Conservation (phyloP, 2,329 filamentous ascomycete genomes). For the Fusarium azukiicola region DNA sequence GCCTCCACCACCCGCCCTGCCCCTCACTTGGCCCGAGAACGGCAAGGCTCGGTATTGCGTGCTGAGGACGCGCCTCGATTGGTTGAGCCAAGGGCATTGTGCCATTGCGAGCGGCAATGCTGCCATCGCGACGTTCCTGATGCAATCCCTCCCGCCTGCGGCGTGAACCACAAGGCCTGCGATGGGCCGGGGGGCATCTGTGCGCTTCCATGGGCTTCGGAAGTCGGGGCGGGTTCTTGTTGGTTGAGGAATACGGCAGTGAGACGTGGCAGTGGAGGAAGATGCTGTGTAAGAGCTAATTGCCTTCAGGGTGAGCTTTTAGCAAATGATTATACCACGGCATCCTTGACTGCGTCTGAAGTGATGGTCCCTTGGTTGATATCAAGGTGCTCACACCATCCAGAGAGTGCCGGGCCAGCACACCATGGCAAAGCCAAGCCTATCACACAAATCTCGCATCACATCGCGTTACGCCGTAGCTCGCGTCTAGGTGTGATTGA, state of each 20-base stretch:
- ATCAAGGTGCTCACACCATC: slow-evolving; percentile 15
- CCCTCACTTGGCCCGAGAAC: slow-evolving; percentile 52
- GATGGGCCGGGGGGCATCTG: slow-evolving; percentile 41
- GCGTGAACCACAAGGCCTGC: slow-evolving; percentile 28
- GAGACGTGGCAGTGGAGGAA: slow-evolving; percentile 7
- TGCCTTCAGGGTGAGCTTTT: not conserved
- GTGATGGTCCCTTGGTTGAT: not conserved
- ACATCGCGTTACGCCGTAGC: slow-evolving; percentile 25
- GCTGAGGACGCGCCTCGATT: slow-evolving; percentile 47
- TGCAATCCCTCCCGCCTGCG: slow-evolving; percentile 44
- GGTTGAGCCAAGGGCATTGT: slow-evolving; percentile 45
- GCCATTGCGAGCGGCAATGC: slow-evolving; percentile 51
- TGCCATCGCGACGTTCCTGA: slow-evolving; percentile 54
- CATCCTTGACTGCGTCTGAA: not conserved
- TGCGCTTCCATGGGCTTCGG: slow-evolving; percentile 29
- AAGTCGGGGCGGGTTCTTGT: slow-evolving; percentile 42
- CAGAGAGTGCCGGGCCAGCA: not conserved
- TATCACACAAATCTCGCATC: slow-evolving; percentile 29
- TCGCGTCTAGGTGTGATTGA: not conserved
- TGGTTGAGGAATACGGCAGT: slow-evolving; percentile 6
- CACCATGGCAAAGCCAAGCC: slow-evolving; percentile 30
- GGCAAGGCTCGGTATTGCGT: slow-evolving; percentile 54
- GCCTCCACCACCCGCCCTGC: slow-evolving; percentile 32
- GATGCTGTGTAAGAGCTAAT: slow-evolving; percentile 1
- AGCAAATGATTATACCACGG: not conserved